Conservation (phyloP, 1,284 basidiomycete genomes). For the Laetiporus sulphureus region DNA sequence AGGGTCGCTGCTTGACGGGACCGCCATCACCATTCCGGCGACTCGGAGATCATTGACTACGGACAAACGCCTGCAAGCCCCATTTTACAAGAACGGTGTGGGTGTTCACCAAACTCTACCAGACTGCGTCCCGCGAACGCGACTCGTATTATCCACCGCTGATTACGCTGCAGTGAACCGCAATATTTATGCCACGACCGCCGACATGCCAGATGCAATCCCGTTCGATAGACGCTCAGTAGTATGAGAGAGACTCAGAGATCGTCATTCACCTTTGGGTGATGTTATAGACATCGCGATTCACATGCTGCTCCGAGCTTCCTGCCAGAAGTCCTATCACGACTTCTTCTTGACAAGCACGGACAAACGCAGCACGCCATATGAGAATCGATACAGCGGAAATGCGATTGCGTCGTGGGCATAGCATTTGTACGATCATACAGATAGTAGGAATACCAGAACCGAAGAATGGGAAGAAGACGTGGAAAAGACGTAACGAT, state of each 20-base stretch:
- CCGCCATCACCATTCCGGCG: too few species aligned
- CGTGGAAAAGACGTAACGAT: constrained; percentile 10
- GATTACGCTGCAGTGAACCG: too few species aligned
- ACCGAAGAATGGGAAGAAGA: constrained; percentile 11
- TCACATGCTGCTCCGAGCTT: too few species aligned
- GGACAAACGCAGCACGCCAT: background rate
- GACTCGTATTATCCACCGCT: too few species aligned
- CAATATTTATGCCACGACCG: too few species aligned
- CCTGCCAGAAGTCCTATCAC: background rate
- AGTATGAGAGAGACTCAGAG: background rate
- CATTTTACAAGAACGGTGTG: too few species aligned
- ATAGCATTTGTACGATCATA: constrained; percentile 28
- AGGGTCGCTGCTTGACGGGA: too few species aligned
- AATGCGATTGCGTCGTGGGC: constrained; percentile 12
- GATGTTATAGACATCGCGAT: background rate
- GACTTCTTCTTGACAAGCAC: background rate
- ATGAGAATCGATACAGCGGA: constrained; percentile 1
- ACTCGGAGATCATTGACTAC: too few species aligned
- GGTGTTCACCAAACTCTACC: too few species aligned
- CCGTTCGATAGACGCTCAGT: background rate
- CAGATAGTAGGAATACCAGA: constrained; percentile 22
- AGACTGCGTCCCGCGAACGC: too few species aligned
- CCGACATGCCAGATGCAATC: too few species aligned
- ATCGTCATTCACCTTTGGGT: background rate
- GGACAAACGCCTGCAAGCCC: too few species aligned